Conservation (phyloP, 176 grass and related monocot species). For the Ampelocalamus luodianensis region DNA sequence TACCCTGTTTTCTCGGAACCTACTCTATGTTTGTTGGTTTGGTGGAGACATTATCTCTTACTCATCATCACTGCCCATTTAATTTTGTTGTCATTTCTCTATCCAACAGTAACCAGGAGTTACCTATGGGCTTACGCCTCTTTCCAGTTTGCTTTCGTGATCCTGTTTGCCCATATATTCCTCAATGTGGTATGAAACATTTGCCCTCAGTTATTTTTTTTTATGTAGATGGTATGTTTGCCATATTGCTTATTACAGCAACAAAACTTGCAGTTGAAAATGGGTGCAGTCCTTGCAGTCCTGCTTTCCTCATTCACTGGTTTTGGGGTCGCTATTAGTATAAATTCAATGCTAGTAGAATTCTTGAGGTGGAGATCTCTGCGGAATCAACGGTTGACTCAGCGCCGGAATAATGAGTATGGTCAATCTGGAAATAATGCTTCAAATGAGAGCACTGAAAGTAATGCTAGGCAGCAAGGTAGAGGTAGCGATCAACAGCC, state of each 20-base stretch:
- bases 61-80: background rate
- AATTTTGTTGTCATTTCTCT: background rate
- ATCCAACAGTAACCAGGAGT: conserved; percentile 63
- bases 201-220: conserved; percentile 35
- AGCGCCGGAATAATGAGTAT: conserved; percentile 55
- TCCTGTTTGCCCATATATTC: conserved; percentile 90
- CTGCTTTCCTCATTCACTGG: conserved; percentile 88
- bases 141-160: conserved; percentile 94
- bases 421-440: conserved; percentile 35
- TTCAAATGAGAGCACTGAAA: conserved; percentile 35
- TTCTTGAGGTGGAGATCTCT: conserved; percentile 77
- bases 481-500: conserved; percentile 16
- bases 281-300: conserved; percentile 73
- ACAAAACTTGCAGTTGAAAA: conserved; percentile 59
- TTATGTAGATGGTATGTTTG: conserved; percentile 33
- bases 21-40: conserved; percentile 22
- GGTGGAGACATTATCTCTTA: background rate
- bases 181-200: conserved; percentile 76
- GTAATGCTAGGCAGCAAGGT: conserved; percentile 55
- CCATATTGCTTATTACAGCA: conserved; percentile 15
- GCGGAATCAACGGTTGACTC: conserved; percentile 50
- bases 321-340: conserved; percentile 91
- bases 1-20: background rate
- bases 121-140: conserved; percentile 97
- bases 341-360: conserved; percentile 76